A percentile compares a stretch with the other conserved stretches of the same genome.
Conservation (phyloP, 345 rosid genomes). For the Eucalyptus decipiens region DNA sequence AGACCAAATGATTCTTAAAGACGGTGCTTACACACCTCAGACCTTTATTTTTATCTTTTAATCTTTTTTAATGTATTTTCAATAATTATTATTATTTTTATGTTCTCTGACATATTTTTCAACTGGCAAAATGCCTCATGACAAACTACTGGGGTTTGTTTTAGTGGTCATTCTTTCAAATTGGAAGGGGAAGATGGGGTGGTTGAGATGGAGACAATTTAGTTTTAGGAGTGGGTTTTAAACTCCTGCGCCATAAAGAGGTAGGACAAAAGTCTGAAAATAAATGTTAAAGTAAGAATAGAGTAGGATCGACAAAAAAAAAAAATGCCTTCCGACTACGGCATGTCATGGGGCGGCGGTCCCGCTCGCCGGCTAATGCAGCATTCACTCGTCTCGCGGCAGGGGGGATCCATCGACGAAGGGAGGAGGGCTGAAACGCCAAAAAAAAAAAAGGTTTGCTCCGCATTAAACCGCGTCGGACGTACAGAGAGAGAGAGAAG, state of each 20-base stretch:
- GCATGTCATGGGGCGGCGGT: not conserved
- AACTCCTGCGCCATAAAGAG: too few relatives aligned
- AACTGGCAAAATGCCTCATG: too few relatives aligned
- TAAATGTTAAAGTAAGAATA: fast-evolving
- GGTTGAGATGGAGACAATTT: fast-evolving
- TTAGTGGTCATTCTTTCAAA: fast-evolving
- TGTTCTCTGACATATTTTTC: too few relatives aligned
- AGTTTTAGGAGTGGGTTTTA: too few relatives aligned
- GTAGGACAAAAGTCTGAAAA: fast-evolving
- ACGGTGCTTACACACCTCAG: too few relatives aligned
- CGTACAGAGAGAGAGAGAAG: not conserved
- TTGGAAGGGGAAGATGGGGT: fast-evolving
- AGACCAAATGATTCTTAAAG: too few relatives aligned
- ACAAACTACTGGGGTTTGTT: too few relatives aligned
- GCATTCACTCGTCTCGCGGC: not conserved
- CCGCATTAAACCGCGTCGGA: not conserved
- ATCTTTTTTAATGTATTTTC: too few relatives aligned
- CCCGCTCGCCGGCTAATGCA: not conserved
- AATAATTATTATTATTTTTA: too few relatives aligned
- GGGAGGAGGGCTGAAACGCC: not conserved
- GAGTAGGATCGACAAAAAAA: fast-evolving
- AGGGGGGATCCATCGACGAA: not conserved
- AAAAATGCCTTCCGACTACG: not conserved
- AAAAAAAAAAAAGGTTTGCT: not conserved
- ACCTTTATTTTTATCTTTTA: too few relatives aligned